Conservation (phyloP, 148 eudicot genomes). For the Polygonum aviculare region DNA sequence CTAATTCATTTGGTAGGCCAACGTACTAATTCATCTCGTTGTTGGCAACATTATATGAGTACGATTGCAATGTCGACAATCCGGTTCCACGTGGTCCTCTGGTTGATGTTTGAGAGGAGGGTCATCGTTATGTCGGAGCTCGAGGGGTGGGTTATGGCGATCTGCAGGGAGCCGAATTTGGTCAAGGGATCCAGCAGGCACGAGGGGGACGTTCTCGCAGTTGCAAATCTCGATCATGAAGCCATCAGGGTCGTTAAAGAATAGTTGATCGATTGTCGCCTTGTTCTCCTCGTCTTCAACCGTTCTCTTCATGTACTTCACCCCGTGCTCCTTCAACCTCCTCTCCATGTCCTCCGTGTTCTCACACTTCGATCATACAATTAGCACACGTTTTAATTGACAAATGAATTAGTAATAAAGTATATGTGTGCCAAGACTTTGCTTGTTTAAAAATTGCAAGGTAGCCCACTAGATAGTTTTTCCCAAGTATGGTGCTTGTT, state of each 20-base stretch:
- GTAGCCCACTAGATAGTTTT: no score
- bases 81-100: not conserved
- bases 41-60: not conserved
- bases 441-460: not conserved
- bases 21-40: not conserved
- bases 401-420: not conserved
- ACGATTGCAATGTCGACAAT: not conserved
- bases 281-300: slow-evolving; percentile 35
- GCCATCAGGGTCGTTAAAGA: slow-evolving; percentile 65
- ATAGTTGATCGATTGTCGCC: slow-evolving; percentile 40
- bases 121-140: slow-evolving; percentile 6
- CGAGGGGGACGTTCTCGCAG: slow-evolving; percentile 56
- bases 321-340: slow-evolving; percentile 28
- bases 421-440: not conserved
- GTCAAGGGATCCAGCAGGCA: slow-evolving; percentile 28
- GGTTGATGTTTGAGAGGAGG: not conserved
- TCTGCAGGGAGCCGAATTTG: slow-evolving; percentile 37
- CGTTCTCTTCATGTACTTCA: slow-evolving; percentile 51
- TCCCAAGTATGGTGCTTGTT: no score
- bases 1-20: no score
- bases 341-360: slow-evolving; percentile 48
- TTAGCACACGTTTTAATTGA: not conserved
- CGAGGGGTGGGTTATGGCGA: slow-evolving; percentile 46
- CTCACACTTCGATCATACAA: slow-evolving; percentile 39
- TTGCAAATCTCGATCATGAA: slow-evolving; percentile 69